A percentile compares a stretch with the other conserved stretches of the same genome.
Evolutionary conservation across 2,329 filamentous ascomycete genomes (phyloP).

Genomic region (Neoarthrinium moseri): DNA sequence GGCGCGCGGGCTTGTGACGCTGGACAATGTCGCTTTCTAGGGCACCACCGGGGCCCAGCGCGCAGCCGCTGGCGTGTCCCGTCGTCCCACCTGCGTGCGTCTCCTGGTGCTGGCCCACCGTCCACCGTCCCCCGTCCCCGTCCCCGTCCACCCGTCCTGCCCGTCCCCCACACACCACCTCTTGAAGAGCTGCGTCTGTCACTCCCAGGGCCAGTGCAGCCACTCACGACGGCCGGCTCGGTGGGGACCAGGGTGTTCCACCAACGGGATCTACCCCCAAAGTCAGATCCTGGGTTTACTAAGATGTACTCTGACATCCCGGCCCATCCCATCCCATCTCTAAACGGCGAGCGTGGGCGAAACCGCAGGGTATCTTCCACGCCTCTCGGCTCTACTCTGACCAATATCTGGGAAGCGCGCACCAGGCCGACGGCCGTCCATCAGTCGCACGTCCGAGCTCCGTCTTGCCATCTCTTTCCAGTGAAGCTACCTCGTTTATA

Average conservation of each 20-base stretch:
- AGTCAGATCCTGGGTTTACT: background rate
- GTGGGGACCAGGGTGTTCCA: slow-evolving; percentile 2
- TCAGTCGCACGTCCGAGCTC: slow-evolving; percentile 5
- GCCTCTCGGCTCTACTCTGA: background rate
- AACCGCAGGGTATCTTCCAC: background rate
- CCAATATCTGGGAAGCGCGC: background rate
- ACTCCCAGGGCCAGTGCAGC: slow-evolving; percentile 1
- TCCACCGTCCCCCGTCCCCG: no score
- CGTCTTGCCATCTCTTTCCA: slow-evolving; percentile 5
- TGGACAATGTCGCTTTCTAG: no score
- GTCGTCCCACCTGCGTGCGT: no score
- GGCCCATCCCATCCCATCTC: slow-evolving; percentile 1
- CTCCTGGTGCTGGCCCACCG: no score
- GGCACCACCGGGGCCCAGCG: no score
- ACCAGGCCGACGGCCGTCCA: background rate
- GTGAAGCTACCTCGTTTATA: background rate
- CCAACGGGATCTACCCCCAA: slow-evolving; percentile 10
- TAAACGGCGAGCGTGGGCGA: background rate
- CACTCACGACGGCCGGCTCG: background rate
- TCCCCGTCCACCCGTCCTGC: no score
- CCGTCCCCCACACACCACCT: background rate
- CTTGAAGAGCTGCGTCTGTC: background rate
- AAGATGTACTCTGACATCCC: slow-evolving; percentile 1
- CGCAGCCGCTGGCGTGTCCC: no score
- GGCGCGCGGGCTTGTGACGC: no score